A percentile compares a stretch with the other conserved stretches of the same genome.
These are phyloP conservation scores for Abrus pulchellus DNA, from an alignment of 306 rosid genomes.

Conservation along the genomic window DNA sequence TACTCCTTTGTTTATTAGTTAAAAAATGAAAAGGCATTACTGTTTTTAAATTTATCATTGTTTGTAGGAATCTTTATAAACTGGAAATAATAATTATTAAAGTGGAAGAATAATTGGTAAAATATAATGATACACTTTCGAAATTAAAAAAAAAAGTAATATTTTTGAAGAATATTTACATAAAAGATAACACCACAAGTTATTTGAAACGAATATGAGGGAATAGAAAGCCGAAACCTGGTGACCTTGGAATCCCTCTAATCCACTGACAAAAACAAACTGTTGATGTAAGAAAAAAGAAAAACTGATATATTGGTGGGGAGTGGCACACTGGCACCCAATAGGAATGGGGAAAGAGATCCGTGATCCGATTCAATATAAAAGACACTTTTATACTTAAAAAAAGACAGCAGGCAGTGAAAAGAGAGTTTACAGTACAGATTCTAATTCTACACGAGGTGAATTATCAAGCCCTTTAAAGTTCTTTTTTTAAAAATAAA, in stretches of 20 bases:
- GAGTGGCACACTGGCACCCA: constrained; percentile 52
- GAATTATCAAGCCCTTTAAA: constrained; percentile 20
- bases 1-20: not conserved
- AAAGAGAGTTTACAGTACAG: constrained; percentile 57
- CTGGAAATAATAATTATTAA: not conserved
- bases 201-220: not conserved
- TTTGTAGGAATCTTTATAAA: not conserved
- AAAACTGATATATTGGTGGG: not conserved
- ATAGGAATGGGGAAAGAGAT: constrained; percentile 63
- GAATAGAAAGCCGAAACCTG: constrained; percentile 1
- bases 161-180: not conserved
- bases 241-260: not conserved
- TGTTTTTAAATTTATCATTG: not conserved
- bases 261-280: not conserved
- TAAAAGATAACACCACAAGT: not conserved
- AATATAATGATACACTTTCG: not conserved
- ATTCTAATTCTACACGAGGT: constrained; percentile 53
- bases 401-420: constrained; percentile 43
- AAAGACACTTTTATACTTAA: constrained; percentile 43
- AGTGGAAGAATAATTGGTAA: not conserved
- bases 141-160: not conserved
- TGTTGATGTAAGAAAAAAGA: not conserved
- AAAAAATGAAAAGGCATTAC: not conserved
- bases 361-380: constrained; percentile 44
- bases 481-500: not conserved